A percentile compares a stretch with the other conserved stretches of the same genome.
phyloP scores from a whole-genome alignment of 2,329 filamentous ascomycete genomes.

The Septoria linicola region DNA sequence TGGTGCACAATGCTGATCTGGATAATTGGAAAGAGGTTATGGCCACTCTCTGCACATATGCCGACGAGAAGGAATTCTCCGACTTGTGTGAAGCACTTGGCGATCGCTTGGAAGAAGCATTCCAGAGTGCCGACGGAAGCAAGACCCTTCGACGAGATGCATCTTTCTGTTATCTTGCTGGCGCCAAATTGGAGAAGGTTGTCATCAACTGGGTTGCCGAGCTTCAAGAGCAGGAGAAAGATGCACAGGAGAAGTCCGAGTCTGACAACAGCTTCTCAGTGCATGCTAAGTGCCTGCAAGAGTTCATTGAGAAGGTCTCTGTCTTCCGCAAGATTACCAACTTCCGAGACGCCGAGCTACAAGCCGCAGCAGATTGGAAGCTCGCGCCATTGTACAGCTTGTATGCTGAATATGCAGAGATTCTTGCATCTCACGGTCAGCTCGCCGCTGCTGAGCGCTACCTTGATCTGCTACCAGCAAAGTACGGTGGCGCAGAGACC shows the following conservation, averaged over 20 bases:
- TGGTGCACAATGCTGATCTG: conserved; percentile 93
- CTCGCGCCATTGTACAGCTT: conserved; percentile 85
- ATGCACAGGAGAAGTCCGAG: conserved; percentile 57
- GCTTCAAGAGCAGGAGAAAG: conserved; percentile 78
- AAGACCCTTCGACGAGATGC: conserved; percentile 72
- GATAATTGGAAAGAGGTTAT: conserved; percentile 96
- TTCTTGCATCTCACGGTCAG: conserved; percentile 86
- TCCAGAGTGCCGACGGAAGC: conserved; percentile 52
- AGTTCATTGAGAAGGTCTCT: conserved; percentile 97
- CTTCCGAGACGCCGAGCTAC: conserved; percentile 76
- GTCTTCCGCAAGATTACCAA: conserved; percentile 93
- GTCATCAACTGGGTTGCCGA: conserved; percentile 91
- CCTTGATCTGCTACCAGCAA: conserved; percentile 76
- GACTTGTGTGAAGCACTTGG: conserved; percentile 94
- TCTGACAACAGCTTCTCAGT: conserved; percentile 86
- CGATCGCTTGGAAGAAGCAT: conserved; percentile 77
- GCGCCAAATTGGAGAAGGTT: conserved; percentile 96
- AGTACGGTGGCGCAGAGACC: conserved; percentile 83
- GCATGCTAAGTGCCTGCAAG: conserved; percentile 82
- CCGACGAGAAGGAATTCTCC: conserved; percentile 84
- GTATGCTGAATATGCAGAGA: conserved; percentile 95
- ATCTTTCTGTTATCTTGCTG: conserved; percentile 92
- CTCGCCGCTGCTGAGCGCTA: conserved; percentile 86
- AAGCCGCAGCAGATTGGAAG: conserved; percentile 79
- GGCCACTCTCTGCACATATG: conserved; percentile 93